Conservation (phyloP, 495 filamentous ascomycete species). For the Aspergillus bertholletiae region DNA sequence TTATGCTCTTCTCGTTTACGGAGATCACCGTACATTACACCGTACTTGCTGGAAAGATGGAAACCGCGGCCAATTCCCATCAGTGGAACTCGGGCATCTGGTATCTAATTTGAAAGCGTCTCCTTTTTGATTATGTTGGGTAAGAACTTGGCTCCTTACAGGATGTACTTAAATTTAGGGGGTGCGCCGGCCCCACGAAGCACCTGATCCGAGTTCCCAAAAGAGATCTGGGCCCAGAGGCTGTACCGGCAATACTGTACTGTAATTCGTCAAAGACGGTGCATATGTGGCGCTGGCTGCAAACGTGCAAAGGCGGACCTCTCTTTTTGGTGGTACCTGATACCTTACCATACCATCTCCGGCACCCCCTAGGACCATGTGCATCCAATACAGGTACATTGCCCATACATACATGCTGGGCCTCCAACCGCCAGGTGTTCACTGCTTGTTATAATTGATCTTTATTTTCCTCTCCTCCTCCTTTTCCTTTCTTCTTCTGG, state of each 20-base stretch:
- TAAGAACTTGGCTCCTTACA: neutral
- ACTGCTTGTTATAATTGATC: conserved; percentile 7
- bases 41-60: no score
- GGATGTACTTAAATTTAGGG: neutral
- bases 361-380: neutral
- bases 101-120: neutral
- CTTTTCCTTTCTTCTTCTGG: conserved; percentile 23
- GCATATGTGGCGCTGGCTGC: neutral
- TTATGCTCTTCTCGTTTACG: no score
- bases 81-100: no score
- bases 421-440: neutral
- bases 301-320: neutral
- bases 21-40: no score
- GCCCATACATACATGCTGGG: neutral
- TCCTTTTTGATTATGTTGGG: neutral
- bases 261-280: neutral
- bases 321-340: neutral
- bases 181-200: neutral
- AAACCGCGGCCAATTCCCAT: no score
- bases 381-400: neutral
- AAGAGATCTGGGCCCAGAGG: neutral
- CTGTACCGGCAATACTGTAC: neutral
- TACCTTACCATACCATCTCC: neutral
- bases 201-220: neutral
- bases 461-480: conserved; percentile 15